Evolutionary conservation across 1,284 basidiomycete genomes (phyloP).

Genomic region (Athelia sp.): DNA sequence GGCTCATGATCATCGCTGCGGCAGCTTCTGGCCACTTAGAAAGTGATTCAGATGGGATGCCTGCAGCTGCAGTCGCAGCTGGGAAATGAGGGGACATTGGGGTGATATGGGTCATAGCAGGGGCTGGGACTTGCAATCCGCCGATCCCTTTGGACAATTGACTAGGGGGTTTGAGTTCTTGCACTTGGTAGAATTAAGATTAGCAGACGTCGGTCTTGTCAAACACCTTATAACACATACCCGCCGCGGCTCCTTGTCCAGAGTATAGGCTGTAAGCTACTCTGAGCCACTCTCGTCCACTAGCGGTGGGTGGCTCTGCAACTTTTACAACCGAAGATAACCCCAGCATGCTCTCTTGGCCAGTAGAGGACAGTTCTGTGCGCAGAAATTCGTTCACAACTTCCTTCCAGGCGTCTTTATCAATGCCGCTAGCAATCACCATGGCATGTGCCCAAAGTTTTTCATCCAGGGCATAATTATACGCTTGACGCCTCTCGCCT

Average conservation of each 20-base stretch:
- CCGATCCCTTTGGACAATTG: conserved; percentile 34
- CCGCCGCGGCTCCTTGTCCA: conserved; percentile 73
- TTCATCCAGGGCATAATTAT: conserved; percentile 83
- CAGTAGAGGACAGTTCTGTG: conserved; percentile 58
- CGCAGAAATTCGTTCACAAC: conserved; percentile 84
- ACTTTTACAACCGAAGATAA: conserved; percentile 5
- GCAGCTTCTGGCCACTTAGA: conserved; percentile 84
- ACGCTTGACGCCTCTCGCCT: conserved; percentile 85
- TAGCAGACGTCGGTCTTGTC: conserved; percentile 1
- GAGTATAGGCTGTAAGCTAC: conserved; percentile 86
- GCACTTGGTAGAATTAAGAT: conserved; percentile 41
- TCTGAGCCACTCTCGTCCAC: conserved; percentile 68
- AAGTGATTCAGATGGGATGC: conserved; percentile 54
- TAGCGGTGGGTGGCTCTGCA: conserved; percentile 18
- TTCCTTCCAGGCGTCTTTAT: conserved; percentile 91
- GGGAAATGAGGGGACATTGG: conserved; percentile 66
- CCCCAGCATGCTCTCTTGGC: conserved; percentile 7
- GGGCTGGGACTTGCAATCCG: conserved; percentile 34
- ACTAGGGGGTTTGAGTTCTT: conserved; percentile 68
- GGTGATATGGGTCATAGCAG: conserved; percentile 35
- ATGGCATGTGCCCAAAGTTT: conserved; percentile 95
- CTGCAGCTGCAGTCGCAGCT: conserved; percentile 32
- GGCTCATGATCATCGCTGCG: conserved; percentile 80
- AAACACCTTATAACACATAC: conserved; percentile 34
- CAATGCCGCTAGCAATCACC: conserved; percentile 90